A percentile compares a stretch with the other conserved stretches of the same genome.
phyloP scores from a whole-genome alignment of 345 rosid species.

The Leavenworthia alabamica region DNA sequence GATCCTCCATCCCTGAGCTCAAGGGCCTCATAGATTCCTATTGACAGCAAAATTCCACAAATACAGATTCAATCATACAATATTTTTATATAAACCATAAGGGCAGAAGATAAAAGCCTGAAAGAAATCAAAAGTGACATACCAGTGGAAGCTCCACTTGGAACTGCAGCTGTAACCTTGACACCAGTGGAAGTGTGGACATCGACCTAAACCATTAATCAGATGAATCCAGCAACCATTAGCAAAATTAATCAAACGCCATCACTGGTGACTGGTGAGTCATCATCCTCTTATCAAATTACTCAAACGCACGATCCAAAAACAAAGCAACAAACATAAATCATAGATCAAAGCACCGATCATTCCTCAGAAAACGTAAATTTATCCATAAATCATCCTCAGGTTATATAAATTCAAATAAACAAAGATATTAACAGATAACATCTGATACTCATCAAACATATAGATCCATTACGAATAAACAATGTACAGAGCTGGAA shows the following conservation, averaged over 20 bases:
- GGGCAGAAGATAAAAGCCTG: too few relatives aligned
- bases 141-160: too few relatives aligned
- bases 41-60: too few relatives aligned
- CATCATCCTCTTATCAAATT: neutral
- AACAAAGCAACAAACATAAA: neutral
- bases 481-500: neutral
- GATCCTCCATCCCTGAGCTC: too few relatives aligned
- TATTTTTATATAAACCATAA: too few relatives aligned
- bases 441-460: neutral
- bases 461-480: slow-evolving; percentile 25
- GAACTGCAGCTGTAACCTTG: too few relatives aligned
- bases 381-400: neutral
- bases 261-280: neutral
- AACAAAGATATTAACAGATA: neutral
- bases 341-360: slow-evolving; percentile 3
- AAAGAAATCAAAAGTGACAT: too few relatives aligned
- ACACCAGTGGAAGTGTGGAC: too few relatives aligned
- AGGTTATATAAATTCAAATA: neutral
- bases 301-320: neutral
- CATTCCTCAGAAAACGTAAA: neutral
- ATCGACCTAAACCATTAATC: too few relatives aligned
- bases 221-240: too few relatives aligned
- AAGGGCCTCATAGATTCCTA: too few relatives aligned
- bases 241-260: neutral
- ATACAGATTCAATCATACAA: too few relatives aligned